Evolutionary conservation across 306 rosid genomes (phyloP).

Genomic region (Prinsepia uniflora): DNA sequence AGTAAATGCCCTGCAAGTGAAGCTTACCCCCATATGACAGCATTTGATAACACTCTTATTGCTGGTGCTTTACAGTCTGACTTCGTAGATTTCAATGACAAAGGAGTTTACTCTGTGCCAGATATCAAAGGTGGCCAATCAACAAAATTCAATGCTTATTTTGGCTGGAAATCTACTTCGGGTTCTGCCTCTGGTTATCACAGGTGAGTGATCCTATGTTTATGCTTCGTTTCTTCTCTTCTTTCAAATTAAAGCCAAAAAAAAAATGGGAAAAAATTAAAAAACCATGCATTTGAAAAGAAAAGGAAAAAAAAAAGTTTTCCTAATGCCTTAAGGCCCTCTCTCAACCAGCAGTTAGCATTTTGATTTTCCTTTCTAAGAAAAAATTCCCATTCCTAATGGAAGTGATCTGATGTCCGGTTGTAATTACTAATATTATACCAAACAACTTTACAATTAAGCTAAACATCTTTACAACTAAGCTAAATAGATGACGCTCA

Average conservation of each 20-base stretch:
- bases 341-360: background rate
- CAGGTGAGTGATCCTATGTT: constrained; percentile 21
- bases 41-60: constrained; percentile 32
- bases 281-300: too few species aligned
- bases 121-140: constrained; percentile 36
- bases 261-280: background rate
- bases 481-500: constrained; percentile 1
- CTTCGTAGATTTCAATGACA: constrained; percentile 28
- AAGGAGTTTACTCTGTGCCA: constrained; percentile 33
- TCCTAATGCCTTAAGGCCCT: constrained; percentile 8
- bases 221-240: background rate
- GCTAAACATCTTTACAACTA: background rate
- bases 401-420: background rate
- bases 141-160: constrained; percentile 26
- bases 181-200: constrained; percentile 34
- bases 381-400: background rate
- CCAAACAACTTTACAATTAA: too few species aligned
- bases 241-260: background rate
- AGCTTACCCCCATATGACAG: constrained; percentile 37
- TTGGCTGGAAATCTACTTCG: constrained; percentile 40
- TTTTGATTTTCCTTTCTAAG: background rate
- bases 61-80: constrained; percentile 37
- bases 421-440: background rate
- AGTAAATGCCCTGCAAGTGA: constrained; percentile 30
- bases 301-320: background rate